Evolutionary conservation across 2,329 filamentous ascomycete genomes (phyloP).

Genomic region (Colletotrichum sidae): DNA sequence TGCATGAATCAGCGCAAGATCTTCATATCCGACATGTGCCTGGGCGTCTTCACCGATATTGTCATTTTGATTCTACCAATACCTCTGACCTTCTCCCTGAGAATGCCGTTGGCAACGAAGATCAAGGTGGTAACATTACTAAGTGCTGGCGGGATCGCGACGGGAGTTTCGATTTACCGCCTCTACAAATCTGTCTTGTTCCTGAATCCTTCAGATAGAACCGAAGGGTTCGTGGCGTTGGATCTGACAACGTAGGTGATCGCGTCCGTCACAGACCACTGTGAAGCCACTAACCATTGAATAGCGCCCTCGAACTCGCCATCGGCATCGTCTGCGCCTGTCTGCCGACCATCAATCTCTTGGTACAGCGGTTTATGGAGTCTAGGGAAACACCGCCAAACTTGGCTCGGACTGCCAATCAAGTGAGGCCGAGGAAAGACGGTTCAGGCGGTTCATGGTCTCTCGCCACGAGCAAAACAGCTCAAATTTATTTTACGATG

Average conservation of each 20-base stretch:
- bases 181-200: slow-evolving; percentile 26
- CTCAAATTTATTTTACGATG: not conserved
- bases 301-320: not conserved
- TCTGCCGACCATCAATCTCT: slow-evolving; percentile 1
- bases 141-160: slow-evolving; percentile 44
- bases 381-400: not conserved
- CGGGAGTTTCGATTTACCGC: slow-evolving; percentile 42
- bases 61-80: slow-evolving; percentile 48
- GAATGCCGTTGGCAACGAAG: slow-evolving; percentile 43
- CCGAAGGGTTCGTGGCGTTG: slow-evolving; percentile 5
- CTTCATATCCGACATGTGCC: slow-evolving; percentile 46
- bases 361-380: not conserved
- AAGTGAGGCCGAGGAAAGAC: not conserved
- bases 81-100: slow-evolving; percentile 44
- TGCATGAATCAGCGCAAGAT: slow-evolving; percentile 40
- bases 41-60: slow-evolving; percentile 47
- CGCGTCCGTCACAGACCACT: not conserved
- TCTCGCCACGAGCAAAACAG: too few relatives aligned
- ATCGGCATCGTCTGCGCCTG: slow-evolving; percentile 13
- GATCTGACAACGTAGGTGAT: slow-evolving; percentile 11
- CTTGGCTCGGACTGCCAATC: not conserved
- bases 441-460: too few relatives aligned
- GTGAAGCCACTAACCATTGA: too few relatives aligned
- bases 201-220: not conserved
- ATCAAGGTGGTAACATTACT: slow-evolving; percentile 46